Percentiles rank a stretch among this genome's conserved stretches.
Evolutionary conservation across 2,329 filamentous ascomycete species (phyloP).

Genomic region (Beauveria bassiana): DNA sequence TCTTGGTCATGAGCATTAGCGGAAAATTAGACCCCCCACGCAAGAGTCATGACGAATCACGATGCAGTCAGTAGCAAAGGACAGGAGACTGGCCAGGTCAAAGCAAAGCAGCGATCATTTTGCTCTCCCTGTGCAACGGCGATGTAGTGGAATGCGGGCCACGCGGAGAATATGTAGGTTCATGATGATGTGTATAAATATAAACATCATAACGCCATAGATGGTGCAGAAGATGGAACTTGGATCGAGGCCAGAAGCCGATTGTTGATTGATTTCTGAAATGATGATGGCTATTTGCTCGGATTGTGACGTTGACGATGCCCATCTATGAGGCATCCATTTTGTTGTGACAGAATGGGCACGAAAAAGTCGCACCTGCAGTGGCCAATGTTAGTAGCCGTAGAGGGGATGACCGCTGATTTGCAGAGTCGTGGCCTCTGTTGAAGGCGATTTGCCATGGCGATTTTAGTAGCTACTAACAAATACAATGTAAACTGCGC

Average conservation of each 20-base stretch:
- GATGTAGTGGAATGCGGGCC: conserved; percentile 3
- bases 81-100: not conserved
- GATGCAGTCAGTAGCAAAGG: not conserved
- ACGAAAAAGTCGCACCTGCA: not conserved
- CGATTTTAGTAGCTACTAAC: too few species aligned
- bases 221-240: too few species aligned
- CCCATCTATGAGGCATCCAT: too few species aligned
- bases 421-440: not conserved
- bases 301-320: too few species aligned
- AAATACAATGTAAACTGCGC: not conserved
- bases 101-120: not conserved
- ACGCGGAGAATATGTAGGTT: not conserved
- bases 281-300: too few species aligned
- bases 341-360: not conserved
- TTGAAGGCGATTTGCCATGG: not conserved
- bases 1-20: not conserved
- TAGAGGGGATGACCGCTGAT: not conserved
- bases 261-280: too few species aligned
- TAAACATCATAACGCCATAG: too few species aligned
- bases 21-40: not conserved
- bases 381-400: not conserved
- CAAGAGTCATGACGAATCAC: not conserved
- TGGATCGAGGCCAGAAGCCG: too few species aligned
- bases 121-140: not conserved
- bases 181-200: too few species aligned